Conservation (phyloP, 768 basidiomycete species). For the Pleurotus tuber-regium region DNA sequence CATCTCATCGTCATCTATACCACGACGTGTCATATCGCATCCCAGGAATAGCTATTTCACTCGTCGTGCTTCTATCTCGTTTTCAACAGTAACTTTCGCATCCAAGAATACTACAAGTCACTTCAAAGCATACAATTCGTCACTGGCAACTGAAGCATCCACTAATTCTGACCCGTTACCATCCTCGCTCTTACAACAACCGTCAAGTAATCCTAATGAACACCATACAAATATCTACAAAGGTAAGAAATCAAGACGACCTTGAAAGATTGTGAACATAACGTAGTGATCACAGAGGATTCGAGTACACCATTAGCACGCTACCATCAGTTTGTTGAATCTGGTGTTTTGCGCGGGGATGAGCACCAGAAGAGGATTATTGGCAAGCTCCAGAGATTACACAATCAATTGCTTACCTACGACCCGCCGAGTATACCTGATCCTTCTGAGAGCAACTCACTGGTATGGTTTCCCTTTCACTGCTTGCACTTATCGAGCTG, state of each 20-base stretch:
- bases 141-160: slow-evolving; percentile 29
- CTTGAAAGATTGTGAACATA: no score
- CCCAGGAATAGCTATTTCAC: background rate
- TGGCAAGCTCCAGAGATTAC: slow-evolving; percentile 74
- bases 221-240: slow-evolving; percentile 2
- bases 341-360: slow-evolving; percentile 65
- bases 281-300: slow-evolving; percentile 28
- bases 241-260: background rate
- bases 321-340: slow-evolving; percentile 44
- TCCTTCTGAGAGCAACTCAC: slow-evolving; percentile 32
- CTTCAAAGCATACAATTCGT: slow-evolving; percentile 30
- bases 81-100: slow-evolving; percentile 16
- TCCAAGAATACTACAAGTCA: slow-evolving; percentile 13
- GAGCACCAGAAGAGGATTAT: slow-evolving; percentile 85
- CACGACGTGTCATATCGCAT: slow-evolving; percentile 2
- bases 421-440: slow-evolving; percentile 62
- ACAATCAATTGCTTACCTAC: slow-evolving; percentile 70
- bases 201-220: background rate
- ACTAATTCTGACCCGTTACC: slow-evolving; percentile 12
- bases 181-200: slow-evolving; percentile 4
- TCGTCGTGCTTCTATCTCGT: slow-evolving; percentile 18
- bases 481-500: slow-evolving; percentile 25
- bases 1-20: slow-evolving; percentile 3
- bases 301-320: slow-evolving; percentile 38
- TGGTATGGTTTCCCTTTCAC: slow-evolving; percentile 29